Base-by-base conservation (phyloP, 1,284 basidiomycete genomes). In the Ustilago hordei region DNA sequence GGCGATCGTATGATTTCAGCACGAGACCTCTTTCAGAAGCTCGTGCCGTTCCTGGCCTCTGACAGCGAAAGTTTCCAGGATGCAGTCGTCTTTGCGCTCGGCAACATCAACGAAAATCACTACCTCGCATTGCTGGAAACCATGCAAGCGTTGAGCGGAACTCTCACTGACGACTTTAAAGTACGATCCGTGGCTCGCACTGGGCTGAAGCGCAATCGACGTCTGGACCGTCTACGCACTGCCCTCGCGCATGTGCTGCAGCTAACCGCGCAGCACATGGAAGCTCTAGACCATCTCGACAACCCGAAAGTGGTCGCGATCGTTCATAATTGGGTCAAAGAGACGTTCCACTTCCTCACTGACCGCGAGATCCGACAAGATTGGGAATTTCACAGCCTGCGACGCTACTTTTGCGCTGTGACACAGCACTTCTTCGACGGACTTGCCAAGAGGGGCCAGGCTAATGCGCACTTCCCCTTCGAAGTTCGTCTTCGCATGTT, bases 211-310 rank as follows among this genome's bases (percentile, higher is more conserved):
- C 90, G 92, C 6, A 90, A 89, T 58, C 90, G 92, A 52, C 89
- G 92, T 54, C 92, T 94, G 78, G 93, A 93, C 74, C 91, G 93
- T 15, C 89, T 96, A 47, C 93, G 93, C 86, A 93, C 93, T 1
- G 92, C 94, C 13, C 91, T 96, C n/a, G 93, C 93, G 8, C 91
- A 93, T 53, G 95, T 96, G 36, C 95, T 95, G 84, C 91, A 91
- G 81, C 89, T 95, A 35, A 95, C 95, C 1, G 91, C 95, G 2
- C 91, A 91, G 58, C 89, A 92, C 48, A 88, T 96, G 56, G 91
- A 92, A 68, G 89, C 92, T 60, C 90, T 92, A 57, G 90, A 91
- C 50, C 91, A 91, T 4, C 88, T 91, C 6, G 90, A 89, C 41
- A 91, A 93, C 68, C 90, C 91, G 8, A 83, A 84, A 19, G 91